Evolutionary conservation across 257 asterid species (phyloP).

Genomic region (Cinchona pubescens): DNA sequence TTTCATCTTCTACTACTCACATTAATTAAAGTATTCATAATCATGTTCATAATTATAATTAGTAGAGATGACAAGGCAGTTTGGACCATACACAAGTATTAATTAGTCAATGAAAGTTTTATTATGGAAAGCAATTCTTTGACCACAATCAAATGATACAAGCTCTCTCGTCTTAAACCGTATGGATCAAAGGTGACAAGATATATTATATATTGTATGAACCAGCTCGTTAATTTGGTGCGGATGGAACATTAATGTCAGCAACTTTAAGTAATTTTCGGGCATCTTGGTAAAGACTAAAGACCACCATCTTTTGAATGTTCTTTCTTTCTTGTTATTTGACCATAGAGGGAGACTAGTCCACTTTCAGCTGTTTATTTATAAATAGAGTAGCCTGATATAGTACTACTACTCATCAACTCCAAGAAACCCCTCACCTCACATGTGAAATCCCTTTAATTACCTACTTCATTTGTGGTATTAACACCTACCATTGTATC

Average conservation of each 20-base stretch:
- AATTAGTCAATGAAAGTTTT: not conserved
- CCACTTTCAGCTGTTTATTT: constrained; percentile 9
- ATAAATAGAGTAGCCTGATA: constrained; percentile 28
- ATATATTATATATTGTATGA: constrained; percentile 2
- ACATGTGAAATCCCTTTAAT: not conserved
- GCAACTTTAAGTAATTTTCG: constrained; percentile 24
- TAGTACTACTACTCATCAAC: constrained; percentile 9
- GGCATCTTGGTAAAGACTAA: constrained; percentile 30
- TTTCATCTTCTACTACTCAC: not conserved
- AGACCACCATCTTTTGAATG: constrained; percentile 33
- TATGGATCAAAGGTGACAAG: constrained; percentile 19
- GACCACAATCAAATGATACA: constrained; percentile 5
- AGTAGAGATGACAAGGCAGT: not conserved
- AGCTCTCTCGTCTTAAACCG: constrained; percentile 7
- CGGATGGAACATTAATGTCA: constrained; percentile 14
- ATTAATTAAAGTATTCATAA: not conserved
- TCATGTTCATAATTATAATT: not conserved
- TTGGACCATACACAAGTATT: not conserved
- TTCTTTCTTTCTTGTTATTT: constrained; percentile 9
- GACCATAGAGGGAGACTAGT: not conserved
- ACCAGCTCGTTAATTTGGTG: constrained; percentile 27
- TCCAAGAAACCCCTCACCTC: constrained; percentile 13
- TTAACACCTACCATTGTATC: constrained; percentile 15
- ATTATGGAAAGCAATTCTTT: constrained; percentile 4
- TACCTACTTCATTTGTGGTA: not conserved